These are phyloP conservation scores for Mucuna pruriens DNA, from an alignment of 306 rosid genomes.

Conservation along the genomic window DNA sequence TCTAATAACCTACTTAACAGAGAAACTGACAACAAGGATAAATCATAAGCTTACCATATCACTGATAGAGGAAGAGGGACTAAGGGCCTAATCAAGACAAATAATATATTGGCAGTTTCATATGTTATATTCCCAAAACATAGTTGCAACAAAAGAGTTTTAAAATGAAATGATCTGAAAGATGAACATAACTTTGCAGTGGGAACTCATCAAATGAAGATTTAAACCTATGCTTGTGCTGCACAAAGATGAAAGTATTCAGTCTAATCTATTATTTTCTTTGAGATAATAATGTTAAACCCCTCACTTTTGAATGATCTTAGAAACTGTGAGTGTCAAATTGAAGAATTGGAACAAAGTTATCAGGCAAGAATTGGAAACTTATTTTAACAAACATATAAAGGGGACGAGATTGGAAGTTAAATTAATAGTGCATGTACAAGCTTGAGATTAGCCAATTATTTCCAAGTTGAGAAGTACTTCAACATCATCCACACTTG, in stretches of 20 bases:
- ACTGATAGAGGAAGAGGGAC: background rate
- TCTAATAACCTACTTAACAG: slow-evolving; percentile 18
- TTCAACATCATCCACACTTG: slow-evolving; percentile 22
- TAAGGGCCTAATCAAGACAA: slow-evolving; percentile 28
- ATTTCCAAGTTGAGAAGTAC: background rate
- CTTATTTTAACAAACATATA: slow-evolving; percentile 12
- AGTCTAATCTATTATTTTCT: background rate
- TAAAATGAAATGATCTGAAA: slow-evolving; percentile 12
- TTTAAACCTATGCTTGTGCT: background rate
- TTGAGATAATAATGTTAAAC: background rate
- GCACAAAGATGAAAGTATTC: background rate
- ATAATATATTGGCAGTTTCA: background rate
- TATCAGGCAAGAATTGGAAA: slow-evolving; percentile 17
- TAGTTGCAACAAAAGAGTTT: background rate
- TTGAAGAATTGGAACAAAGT: slow-evolving; percentile 26
- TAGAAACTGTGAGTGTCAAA: slow-evolving; percentile 15
- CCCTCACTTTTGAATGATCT: slow-evolving; percentile 6
- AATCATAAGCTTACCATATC: slow-evolving; percentile 15
- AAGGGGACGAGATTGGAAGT: slow-evolving; percentile 19
- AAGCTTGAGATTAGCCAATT: slow-evolving; percentile 21
- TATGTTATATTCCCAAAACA: slow-evolving; percentile 17
- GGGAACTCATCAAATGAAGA: slow-evolving; percentile 25
- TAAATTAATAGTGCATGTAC: slow-evolving; percentile 1
- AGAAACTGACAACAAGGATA: slow-evolving; percentile 20
- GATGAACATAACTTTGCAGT: slow-evolving; percentile 16